Evolutionary conservation across 805 yeast genomes (phyloP).

Genomic region (Hanseniaspora lachancei): DNA sequence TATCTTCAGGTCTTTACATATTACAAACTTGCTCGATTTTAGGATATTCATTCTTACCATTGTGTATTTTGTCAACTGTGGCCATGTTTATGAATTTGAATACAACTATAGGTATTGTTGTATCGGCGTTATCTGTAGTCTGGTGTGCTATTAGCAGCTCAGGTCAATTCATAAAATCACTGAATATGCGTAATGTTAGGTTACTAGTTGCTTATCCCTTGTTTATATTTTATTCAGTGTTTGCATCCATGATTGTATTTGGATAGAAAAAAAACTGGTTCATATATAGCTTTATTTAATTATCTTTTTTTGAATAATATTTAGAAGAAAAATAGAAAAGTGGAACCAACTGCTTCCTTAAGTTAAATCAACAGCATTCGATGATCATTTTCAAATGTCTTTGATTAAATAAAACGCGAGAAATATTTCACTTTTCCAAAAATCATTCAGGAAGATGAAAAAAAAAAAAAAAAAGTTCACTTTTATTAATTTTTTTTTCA

Average conservation of each 20-base stretch:
- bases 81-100: constrained; percentile 68
- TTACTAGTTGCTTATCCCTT: constrained; percentile 87
- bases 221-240: constrained; percentile 79
- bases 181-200: constrained; percentile 74
- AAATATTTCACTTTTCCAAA: no score
- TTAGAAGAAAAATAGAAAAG: not conserved
- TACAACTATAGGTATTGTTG: constrained; percentile 55
- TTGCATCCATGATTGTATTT: constrained; percentile 91
- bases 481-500: no score
- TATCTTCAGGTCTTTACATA: constrained; percentile 29
- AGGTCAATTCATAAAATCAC: constrained; percentile 77
- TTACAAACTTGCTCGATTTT: constrained; percentile 75
- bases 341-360: no score
- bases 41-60: constrained; percentile 86
- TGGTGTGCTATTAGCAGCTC: constrained; percentile 94
- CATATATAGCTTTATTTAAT: not conserved
- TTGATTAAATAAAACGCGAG: no score
- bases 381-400: no score
- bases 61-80: constrained; percentile 45
- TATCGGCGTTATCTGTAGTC: constrained; percentile 52
- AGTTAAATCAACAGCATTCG: no score
- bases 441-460: no score
- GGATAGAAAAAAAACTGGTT: constrained; percentile 24
- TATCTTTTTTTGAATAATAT: not conserved
- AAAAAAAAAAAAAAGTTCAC: no score